These are phyloP conservation scores for Neurospora sp. DNA, from an alignment of 495 filamentous ascomycete genomes.

Conservation along the genomic window DNA sequence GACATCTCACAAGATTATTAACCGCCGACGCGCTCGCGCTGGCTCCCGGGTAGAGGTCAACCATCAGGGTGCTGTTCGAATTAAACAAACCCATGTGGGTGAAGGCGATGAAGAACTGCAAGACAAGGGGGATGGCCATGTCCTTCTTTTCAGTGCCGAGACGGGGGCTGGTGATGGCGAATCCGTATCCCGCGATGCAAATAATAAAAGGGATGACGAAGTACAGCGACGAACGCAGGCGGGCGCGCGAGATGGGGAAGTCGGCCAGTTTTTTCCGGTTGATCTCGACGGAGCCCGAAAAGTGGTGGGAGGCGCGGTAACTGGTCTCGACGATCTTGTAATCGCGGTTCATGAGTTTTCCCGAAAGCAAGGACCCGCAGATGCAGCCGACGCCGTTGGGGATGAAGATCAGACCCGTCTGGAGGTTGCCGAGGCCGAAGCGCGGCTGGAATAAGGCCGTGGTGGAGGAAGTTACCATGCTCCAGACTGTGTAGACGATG, in stretches of 20 bases:
- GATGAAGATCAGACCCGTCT: constrained; percentile 34
- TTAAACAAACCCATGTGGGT: constrained; percentile 34
- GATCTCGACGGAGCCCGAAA: constrained; percentile 33
- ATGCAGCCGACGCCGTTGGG: constrained; percentile 22
- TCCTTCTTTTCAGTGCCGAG: constrained; percentile 22
- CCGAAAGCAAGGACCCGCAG: constrained; percentile 11
- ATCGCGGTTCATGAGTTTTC: constrained; percentile 18
- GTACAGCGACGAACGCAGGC: constrained; percentile 27
- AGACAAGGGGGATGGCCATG: constrained; percentile 31
- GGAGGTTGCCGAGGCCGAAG: constrained; percentile 40
- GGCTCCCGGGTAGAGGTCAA: constrained; percentile 50
- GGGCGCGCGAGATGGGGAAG: constrained; percentile 55
- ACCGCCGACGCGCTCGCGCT: constrained; percentile 54
- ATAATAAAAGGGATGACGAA: constrained; percentile 25
- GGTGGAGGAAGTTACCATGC: constrained; percentile 21
- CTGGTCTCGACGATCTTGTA: constrained; percentile 11
- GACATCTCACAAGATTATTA: constrained; percentile 52
- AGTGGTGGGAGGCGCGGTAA: constrained; percentile 26
- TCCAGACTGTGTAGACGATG: constrained; percentile 19
- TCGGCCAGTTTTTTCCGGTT: constrained; percentile 41
- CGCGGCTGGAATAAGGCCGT: constrained; percentile 29
- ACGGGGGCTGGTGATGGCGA: constrained; percentile 32
- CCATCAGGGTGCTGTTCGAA: constrained; percentile 39
- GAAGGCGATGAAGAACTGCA: constrained; percentile 41
- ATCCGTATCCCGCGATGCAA: constrained; percentile 40